A percentile compares a stretch with the other conserved stretches of the same genome.
Evolutionary conservation across 2,329 filamentous ascomycete genomes (phyloP).

Genomic region (Talaromyces sp.): DNA sequence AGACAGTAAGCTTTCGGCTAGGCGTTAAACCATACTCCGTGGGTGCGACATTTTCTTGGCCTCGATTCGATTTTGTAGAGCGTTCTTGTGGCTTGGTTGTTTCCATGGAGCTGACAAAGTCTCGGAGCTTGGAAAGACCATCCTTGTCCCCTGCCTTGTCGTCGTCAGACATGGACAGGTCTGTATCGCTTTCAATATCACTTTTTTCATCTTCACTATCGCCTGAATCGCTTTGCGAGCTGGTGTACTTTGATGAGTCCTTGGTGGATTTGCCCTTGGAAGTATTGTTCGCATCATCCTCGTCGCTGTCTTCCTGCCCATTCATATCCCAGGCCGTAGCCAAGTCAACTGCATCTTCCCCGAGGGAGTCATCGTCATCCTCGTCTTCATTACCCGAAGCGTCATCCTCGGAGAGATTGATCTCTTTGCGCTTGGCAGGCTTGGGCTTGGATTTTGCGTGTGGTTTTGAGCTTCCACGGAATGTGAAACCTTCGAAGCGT

Average conservation of each 20-base stretch:
- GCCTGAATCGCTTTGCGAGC: conserved; percentile 15
- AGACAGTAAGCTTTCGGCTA: conserved; percentile 64
- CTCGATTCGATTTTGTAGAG: conserved; percentile 34
- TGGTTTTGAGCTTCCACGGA: conserved; percentile 50
- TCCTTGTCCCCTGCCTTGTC: conserved; percentile 42
- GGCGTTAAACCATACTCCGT: conserved; percentile 54
- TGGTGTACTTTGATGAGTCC: conserved; percentile 10
- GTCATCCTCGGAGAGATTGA: conserved; percentile 46
- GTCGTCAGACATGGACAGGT: conserved; percentile 43
- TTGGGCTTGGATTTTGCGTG: conserved; percentile 33
- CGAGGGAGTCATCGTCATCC: conserved; percentile 57
- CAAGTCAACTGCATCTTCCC: conserved; percentile 58
- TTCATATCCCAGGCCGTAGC: conserved; percentile 56
- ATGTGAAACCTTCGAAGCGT: conserved; percentile 69
- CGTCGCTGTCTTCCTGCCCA: conserved; percentile 34
- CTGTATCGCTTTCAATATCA: conserved; percentile 46
- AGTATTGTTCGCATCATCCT: conserved; percentile 23
- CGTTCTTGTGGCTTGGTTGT: conserved; percentile 30
- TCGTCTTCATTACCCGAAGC: conserved; percentile 23
- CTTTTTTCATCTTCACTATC: conserved; percentile 38
- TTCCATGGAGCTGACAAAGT: conserved; percentile 62
- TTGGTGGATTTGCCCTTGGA: conserved; percentile 19
- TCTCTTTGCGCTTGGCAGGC: conserved; percentile 26
- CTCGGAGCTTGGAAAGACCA: conserved; percentile 59
- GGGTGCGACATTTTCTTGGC: conserved; percentile 58